Evolutionary conservation across 495 filamentous ascomycete genomes (phyloP), one percentile per base, ranked within the genome.

Genomic region (Pseudoneurospora amorphoporcata): DNA sequence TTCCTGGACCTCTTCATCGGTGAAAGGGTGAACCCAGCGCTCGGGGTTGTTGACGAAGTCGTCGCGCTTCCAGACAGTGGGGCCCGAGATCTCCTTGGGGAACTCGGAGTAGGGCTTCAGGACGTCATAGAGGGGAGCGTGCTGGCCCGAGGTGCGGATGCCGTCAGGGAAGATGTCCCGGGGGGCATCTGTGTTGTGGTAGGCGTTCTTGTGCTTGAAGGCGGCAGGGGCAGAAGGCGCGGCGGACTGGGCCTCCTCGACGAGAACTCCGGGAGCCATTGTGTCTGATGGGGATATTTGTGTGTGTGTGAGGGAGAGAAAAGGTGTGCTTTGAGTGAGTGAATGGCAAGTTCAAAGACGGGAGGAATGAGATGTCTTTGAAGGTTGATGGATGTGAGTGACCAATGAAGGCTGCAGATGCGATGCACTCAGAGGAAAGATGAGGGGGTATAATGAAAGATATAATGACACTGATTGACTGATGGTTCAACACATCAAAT

Each of bases 41-140:
- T 94, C 90, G 0, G 92, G 90, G 72, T 89, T 92, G 71, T 89
- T 78, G 58, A 81, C 81, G 78, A 91, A 95, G 45, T 94, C 90
- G 32, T 92, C 89, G 0, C 88, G 83, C 75, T 88, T 86, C 94
- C 94, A 97, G 45, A 94, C 88, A 0, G 92, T 95, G 8, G 88
- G 88, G 6, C 92, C 93, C 7, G 86, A 83, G 73, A 95, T 93
- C 38, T 88, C 81, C 68, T 89, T 88, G 19, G 94, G 93, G 77
- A 95, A 96, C 37, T 86, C 84, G 2, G 85, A 83, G 78, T 94
- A 97, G 0, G 91, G 88, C 39, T 82, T 83, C 14, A 97, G 80
- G 47, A 85, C 78, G 29, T 89, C 84, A 79, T 90, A 91, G 9
- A 92, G 78, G 3, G 94, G 94, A 4, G 89, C 85, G 72, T 94